Conservation (phyloP, 2,329 filamentous ascomycete species). For the Escovopsis sp. region DNA sequence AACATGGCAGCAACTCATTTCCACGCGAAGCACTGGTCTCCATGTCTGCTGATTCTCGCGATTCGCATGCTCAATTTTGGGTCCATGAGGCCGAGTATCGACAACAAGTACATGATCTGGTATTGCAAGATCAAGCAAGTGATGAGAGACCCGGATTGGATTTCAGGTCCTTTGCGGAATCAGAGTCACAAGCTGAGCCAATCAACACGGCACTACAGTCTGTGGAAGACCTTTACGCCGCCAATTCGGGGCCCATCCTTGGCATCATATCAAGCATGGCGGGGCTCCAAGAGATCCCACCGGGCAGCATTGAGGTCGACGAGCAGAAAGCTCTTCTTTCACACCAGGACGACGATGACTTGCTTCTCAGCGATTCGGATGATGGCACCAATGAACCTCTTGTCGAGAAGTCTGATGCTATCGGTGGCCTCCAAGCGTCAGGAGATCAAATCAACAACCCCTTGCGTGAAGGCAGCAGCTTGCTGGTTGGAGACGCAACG, state of each 20-base stretch:
- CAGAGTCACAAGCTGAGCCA: conserved; percentile 34
- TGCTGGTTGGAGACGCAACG: background rate
- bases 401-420: conserved; percentile 1
- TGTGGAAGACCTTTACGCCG: conserved; percentile 73
- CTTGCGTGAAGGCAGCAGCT: background rate
- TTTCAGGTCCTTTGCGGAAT: conserved; percentile 53
- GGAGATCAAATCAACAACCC: background rate
- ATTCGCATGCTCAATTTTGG: conserved; percentile 66
- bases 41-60: conserved; percentile 72
- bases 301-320: conserved; percentile 46
- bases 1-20: conserved; percentile 60
- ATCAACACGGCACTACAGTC: conserved; percentile 72
- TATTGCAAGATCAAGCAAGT: conserved; percentile 44
- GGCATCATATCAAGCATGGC: conserved; percentile 30
- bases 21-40: conserved; percentile 67
- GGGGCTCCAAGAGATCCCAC: conserved; percentile 14
- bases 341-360: conserved; percentile 31
- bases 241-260: conserved; percentile 39
- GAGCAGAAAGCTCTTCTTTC: conserved; percentile 39
- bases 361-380: conserved; percentile 38
- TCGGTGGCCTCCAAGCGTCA: background rate
- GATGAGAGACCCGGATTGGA: conserved; percentile 25
- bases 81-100: conserved; percentile 81
- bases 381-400: conserved; percentile 29
- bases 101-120: conserved; percentile 47